Conservation (phyloP, 2,329 filamentous ascomycete genomes). For the Paecilomyces dactylethromorphus region DNA sequence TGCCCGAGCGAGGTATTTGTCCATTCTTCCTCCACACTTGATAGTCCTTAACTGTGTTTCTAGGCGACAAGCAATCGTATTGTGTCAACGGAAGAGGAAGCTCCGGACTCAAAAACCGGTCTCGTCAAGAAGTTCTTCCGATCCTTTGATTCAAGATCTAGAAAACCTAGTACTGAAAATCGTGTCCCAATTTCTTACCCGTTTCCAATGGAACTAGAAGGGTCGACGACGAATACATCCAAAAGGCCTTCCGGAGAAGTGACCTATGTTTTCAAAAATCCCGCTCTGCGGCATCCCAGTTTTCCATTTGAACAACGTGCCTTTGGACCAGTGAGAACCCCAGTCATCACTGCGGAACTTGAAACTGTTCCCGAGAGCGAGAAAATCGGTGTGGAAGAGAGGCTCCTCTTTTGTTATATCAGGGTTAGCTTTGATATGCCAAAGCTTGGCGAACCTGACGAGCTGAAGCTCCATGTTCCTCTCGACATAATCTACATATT, state of each 20-base stretch:
- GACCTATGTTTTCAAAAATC: not conserved
- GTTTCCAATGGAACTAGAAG: not conserved
- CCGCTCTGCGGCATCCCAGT: not conserved
- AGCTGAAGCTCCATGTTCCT: constrained; percentile 12
- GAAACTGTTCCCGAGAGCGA: not conserved
- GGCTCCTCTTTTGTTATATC: constrained; percentile 12
- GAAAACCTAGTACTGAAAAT: not conserved
- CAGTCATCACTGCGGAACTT: not conserved
- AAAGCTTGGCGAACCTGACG: constrained; percentile 12
- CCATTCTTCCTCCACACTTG: not conserved
- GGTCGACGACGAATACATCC: not conserved
- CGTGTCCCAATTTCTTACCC: not conserved
- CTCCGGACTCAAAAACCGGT: not conserved
- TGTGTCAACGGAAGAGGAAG: not conserved
- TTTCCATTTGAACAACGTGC: not conserved
- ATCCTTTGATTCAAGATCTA: constrained; percentile 3
- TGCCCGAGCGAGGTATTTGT: not conserved
- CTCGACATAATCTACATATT: constrained; percentile 30
- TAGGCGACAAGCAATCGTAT: not conserved
- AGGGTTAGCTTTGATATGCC: constrained; percentile 31
- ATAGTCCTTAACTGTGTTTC: not conserved
- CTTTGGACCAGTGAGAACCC: not conserved
- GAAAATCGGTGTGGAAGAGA: not conserved
- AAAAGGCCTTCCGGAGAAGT: not conserved
- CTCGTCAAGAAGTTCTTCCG: constrained; percentile 5